Percentiles rank a stretch among this genome's conserved stretches.
Conservation (phyloP, 2,329 filamentous ascomycete species). For the Endocalyx cinctus region DNA sequence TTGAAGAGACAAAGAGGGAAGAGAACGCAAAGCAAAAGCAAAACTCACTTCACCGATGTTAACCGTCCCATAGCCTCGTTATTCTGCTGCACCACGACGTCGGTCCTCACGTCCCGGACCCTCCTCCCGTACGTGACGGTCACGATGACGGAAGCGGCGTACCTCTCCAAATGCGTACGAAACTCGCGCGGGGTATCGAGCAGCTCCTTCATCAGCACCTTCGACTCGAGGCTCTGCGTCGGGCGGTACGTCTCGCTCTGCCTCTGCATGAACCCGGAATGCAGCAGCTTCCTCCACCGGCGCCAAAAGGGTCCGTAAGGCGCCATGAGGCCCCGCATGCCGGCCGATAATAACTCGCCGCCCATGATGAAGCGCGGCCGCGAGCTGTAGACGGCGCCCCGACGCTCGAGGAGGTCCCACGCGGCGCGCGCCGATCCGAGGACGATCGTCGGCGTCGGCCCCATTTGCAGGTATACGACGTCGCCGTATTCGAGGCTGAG, state of each 20-base stretch:
- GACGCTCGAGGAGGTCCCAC: conserved; percentile 39
- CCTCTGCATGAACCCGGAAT: conserved; percentile 38
- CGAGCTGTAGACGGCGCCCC: conserved; percentile 38
- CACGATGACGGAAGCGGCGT: conserved; percentile 38
- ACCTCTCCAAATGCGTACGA: conserved; percentile 28
- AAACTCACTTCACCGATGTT: conserved; percentile 35
- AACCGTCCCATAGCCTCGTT: conserved; percentile 38
- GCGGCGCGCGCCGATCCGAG: conserved; percentile 38
- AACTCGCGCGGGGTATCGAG: conserved; percentile 25
- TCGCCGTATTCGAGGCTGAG: conserved; percentile 34
- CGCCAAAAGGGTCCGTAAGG: conserved; percentile 38
- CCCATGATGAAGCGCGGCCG: conserved; percentile 43
- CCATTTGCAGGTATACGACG: conserved; percentile 38
- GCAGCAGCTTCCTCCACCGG: conserved; percentile 38
- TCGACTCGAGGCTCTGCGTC: conserved; percentile 36
- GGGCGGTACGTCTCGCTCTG: conserved; percentile 38
- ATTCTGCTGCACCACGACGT: conserved; percentile 33
- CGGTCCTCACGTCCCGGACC: conserved; percentile 28
- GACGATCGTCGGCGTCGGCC: conserved; percentile 37
- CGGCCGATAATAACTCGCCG: conserved; percentile 35
- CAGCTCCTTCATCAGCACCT: conserved; percentile 35
- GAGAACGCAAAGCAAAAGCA: not conserved
- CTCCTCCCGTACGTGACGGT: conserved; percentile 37
- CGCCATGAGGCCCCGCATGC: conserved; percentile 38
- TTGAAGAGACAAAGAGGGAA: not conserved